Conservation (phyloP, 2,329 filamentous ascomycete genomes). For the Colletotrichum trifolii region DNA sequence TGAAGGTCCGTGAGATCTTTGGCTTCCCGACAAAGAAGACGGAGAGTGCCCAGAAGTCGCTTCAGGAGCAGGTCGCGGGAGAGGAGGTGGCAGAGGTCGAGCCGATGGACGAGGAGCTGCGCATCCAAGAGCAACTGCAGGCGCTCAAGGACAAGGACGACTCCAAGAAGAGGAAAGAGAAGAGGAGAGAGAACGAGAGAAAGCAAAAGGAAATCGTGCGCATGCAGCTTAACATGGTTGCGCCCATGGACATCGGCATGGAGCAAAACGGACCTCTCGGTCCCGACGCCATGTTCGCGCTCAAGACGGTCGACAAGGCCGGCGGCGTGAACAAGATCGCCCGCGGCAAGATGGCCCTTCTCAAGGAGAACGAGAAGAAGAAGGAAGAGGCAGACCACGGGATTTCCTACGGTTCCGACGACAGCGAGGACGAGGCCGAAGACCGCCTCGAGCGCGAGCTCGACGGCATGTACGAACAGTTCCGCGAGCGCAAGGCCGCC, state of each 20-base stretch:
- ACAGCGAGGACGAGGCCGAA: constrained; percentile 75
- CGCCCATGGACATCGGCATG: constrained; percentile 94
- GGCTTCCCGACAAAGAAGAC: constrained; percentile 83
- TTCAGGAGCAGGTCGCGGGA: constrained; percentile 54
- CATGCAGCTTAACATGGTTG: constrained; percentile 97
- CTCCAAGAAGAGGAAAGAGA: constrained; percentile 82
- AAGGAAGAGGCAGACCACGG: constrained; percentile 73
- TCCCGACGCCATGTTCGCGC: constrained; percentile 85
- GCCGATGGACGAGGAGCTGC: constrained; percentile 93
- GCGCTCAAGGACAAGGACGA: constrained; percentile 82
- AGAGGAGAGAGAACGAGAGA: constrained; percentile 88
- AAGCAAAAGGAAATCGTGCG: constrained; percentile 96
- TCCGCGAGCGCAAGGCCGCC: constrained; percentile 81
- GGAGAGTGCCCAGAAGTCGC: constrained; percentile 40
- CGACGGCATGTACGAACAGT: constrained; percentile 88
- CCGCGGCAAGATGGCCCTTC: constrained; percentile 81
- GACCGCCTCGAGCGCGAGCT: constrained; percentile 87
- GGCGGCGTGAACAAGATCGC: constrained; percentile 75
- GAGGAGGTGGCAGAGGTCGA: constrained; percentile 87
- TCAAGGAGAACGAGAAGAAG: constrained; percentile 66
- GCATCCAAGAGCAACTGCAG: constrained; percentile 88
- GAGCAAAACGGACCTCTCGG: constrained; percentile 84
- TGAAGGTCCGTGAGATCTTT: constrained; percentile 90
- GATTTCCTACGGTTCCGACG: constrained; percentile 58
- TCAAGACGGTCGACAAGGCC: constrained; percentile 84